A percentile compares a stretch with the other conserved stretches of the same genome.
Conservation (phyloP, 805 yeast species). For the Saturnispora galanensis region DNA sequence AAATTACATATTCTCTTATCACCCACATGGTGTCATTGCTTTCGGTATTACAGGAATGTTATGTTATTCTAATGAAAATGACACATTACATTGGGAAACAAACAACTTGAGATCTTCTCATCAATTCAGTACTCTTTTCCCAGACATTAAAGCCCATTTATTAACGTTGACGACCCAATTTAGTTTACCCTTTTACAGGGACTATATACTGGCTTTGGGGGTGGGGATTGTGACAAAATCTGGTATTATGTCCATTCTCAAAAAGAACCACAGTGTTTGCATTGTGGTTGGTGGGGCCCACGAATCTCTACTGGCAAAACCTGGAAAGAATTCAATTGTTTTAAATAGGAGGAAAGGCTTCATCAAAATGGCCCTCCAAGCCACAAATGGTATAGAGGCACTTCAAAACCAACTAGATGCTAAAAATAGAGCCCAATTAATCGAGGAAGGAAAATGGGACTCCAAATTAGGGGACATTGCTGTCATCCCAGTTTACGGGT, state of each 20-base stretch:
- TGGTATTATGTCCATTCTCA: slow-evolving; percentile 58
- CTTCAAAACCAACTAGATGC: background rate
- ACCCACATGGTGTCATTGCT: slow-evolving; percentile 94
- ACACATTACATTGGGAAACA: slow-evolving; percentile 6
- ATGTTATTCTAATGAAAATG: background rate
- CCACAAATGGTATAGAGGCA: slow-evolving; percentile 18
- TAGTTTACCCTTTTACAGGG: slow-evolving; percentile 74
- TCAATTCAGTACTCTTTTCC: slow-evolving; percentile 49
- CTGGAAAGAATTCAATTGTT: slow-evolving; percentile 59
- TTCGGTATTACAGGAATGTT: slow-evolving; percentile 48
- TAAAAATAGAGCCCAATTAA: slow-evolving; percentile 1
- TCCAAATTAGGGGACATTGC: slow-evolving; percentile 47
- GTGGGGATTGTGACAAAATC: slow-evolving; percentile 72
- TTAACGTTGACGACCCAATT: slow-evolving; percentile 81
- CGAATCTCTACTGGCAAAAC: slow-evolving; percentile 64
- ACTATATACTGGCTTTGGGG: slow-evolving; percentile 73
- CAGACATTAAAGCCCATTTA: slow-evolving; percentile 73
- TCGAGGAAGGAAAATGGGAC: slow-evolving; percentile 8
- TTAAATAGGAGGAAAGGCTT: slow-evolving; percentile 78
- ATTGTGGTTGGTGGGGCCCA: slow-evolving; percentile 96
- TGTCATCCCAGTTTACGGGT: slow-evolving; percentile 81
- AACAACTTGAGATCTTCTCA: slow-evolving; percentile 1
- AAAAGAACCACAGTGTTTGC: slow-evolving; percentile 63
- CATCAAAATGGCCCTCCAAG: slow-evolving; percentile 71
- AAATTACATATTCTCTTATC: slow-evolving; percentile 81